Evolutionary conservation across 495 filamentous ascomycete species (phyloP), one percentile per base, ranked within the genome.

Genomic region (Schizothecium vesticola): DNA sequence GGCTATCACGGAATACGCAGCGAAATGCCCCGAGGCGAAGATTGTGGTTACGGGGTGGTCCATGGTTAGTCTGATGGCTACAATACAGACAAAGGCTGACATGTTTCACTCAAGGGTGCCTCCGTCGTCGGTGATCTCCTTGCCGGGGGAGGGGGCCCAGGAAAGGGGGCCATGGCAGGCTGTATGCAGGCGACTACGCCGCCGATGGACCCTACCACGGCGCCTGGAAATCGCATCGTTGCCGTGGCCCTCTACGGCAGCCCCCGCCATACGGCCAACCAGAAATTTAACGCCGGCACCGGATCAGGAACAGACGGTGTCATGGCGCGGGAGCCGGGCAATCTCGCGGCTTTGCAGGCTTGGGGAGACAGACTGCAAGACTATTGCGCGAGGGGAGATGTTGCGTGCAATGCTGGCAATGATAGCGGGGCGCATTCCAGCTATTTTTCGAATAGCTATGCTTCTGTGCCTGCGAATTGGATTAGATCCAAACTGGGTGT

Each of bases 401-500:
- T 63, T 36, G 61, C 61, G 61, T 63, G 61, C 61, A 63, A 63
- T 63, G 61, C 61, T 33, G 61, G 61, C 31, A 63, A 7, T 63
- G 61, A 63, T 36, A n/a, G 12, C 12, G 61, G 61, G 19, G 61
- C 61, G 61, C 61, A 63, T 63, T 63, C 61, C 25, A 63, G 61
- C 61, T 63, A 63, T 63, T 63, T 63, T n/a, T 63, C 61, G 61
- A 63, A 36, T n/a, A 63, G 26, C 61, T 63, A 63, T 22, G 61
- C 26, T 63, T 63, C 61, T 33, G 61, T 63, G 61, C 61, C 61
- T 43, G 61, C 61, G 26, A 63, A 36, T 10, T 63, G 61, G 61
- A 63, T 63, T 36, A 63, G 61, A n/a, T 63, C 61, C 26, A 63
- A 63, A 21, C 22, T 63, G 28, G 61, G 61, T 5, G 1, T 43